Base-by-base conservation (phyloP, 176 grass and related monocot species). In the Aegilops sharonensis region DNA sequence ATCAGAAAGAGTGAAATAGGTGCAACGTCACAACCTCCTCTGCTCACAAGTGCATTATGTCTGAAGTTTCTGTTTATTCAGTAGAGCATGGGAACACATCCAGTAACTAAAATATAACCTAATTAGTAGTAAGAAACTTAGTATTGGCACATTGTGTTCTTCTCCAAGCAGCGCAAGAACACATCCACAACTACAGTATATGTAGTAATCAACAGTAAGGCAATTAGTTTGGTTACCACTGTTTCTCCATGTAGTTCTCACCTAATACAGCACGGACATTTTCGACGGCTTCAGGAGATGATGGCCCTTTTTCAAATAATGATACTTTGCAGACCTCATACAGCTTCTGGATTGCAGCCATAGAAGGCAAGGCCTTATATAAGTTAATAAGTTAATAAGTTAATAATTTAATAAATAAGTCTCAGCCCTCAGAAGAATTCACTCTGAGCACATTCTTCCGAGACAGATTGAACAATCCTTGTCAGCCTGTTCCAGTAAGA, bases 261-360 rank as follows among this genome's bases (percentile, higher is more conserved):
- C 93, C 90, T 88, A 92, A 84, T 56, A 86, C 79, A 60, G 29
- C 57, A 21, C 86, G 85, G n/a, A 88, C 83, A 68, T 78, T 89
- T 59, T 94, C 85, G 11, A 88, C 69, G 72, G 85, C 85, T 90
- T 92, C 88, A 40, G 69, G 31, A 86, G 93, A 90, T 61, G 90
- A 29, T 11, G 88, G 83, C 13, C 90, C 85, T 6, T 94, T 92
- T 70, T 71, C 78, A 77, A 69, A 92, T 68, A 94, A 75, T 54
- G 93, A 90, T 71, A 73, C 78, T 86, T 86, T 90, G 54, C 93
- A 92, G 21, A 78, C 79, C 23, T 92, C 93, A 68, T 94, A 92
- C n/a, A 94, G 69, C 79, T 87, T 94, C 85, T 90, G 88, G 85
- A 92, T 90, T 68, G 85, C 67, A 71, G 76, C 78, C 93, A 90